Conservation (phyloP, 176 grass and related monocot species). For the Olyra latifolia region DNA sequence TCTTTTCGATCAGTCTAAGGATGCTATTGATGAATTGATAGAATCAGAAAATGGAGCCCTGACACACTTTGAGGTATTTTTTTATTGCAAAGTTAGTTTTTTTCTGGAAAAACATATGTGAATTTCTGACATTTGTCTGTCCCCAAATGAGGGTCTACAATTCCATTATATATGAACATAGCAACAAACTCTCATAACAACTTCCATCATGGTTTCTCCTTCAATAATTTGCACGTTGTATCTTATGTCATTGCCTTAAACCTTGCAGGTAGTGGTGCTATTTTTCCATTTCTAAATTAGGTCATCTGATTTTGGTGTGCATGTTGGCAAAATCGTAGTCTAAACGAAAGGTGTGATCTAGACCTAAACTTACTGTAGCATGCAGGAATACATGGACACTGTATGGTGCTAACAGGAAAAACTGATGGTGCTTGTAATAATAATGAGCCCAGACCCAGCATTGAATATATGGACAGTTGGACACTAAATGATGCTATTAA, state of each 20-base stretch:
- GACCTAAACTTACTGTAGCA: background rate
- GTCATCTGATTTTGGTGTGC: background rate
- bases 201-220: background rate
- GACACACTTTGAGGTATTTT: constrained; percentile 84
- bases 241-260: background rate
- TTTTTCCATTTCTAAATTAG: background rate
- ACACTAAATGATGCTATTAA: background rate
- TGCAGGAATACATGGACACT: background rate
- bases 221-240: background rate
- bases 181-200: background rate
- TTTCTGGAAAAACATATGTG: background rate
- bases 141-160: background rate
- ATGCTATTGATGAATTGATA: constrained; percentile 65
- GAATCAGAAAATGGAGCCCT: constrained; percentile 77
- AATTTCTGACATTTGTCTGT: background rate
- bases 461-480: background rate
- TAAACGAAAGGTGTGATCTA: background rate
- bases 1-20: constrained; percentile 57
- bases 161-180: background rate
- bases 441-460: background rate
- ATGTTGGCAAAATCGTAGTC: background rate
- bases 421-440: background rate
- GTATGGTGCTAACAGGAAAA: background rate
- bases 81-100: background rate
- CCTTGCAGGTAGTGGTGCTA: background rate